Percentiles rank a stretch among this genome's conserved stretches.
These are phyloP conservation scores for Adansonia rubrostipa DNA, from an alignment of 441 rosid species.

Conservation along the genomic window DNA sequence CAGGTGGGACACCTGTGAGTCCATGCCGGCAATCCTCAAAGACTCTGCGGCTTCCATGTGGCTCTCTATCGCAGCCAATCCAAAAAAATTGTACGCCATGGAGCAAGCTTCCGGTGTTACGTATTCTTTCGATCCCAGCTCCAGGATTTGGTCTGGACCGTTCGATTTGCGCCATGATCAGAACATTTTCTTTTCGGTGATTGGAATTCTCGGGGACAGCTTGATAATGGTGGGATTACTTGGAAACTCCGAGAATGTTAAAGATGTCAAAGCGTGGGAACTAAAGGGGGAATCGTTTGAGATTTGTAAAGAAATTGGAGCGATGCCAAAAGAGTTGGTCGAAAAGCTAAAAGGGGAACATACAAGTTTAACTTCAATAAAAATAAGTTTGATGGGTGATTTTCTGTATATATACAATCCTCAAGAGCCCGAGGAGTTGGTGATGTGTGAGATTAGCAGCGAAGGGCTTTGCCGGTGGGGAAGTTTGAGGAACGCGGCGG, in stretches of 20 bases:
- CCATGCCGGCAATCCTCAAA: conserved; percentile 58
- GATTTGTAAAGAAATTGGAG: conserved; percentile 43
- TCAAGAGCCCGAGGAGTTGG: conserved; percentile 38
- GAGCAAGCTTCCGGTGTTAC: conserved; percentile 58
- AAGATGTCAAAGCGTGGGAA: conserved; percentile 56
- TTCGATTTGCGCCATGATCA: conserved; percentile 38
- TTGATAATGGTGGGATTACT: conserved; percentile 55
- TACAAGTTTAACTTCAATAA: conserved; percentile 34
- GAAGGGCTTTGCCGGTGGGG: conserved; percentile 50
- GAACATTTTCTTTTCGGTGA: conserved; percentile 33
- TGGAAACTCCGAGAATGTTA: conserved; percentile 38
- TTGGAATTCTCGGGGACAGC: conserved; percentile 41
- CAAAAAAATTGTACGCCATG: conserved; percentile 47
- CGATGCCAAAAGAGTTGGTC: conserved; percentile 50
- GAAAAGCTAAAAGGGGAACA: conserved; percentile 46
- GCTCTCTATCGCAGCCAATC: conserved; percentile 56
- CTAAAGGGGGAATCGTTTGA: conserved; percentile 34
- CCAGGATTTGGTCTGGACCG: conserved; percentile 61
- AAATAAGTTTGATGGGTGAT: conserved; percentile 42
- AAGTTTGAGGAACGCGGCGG: conserved; percentile 41
- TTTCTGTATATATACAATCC: conserved; percentile 43
- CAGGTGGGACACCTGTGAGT: conserved; percentile 55
- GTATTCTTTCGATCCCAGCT: conserved; percentile 50
- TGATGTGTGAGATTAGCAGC: conserved; percentile 49
- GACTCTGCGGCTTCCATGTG: conserved; percentile 60